Percentiles rank a stretch among this genome's conserved stretches.
Conservation (phyloP, 179 eudicot species). For the Corrigiola litoralis region DNA sequence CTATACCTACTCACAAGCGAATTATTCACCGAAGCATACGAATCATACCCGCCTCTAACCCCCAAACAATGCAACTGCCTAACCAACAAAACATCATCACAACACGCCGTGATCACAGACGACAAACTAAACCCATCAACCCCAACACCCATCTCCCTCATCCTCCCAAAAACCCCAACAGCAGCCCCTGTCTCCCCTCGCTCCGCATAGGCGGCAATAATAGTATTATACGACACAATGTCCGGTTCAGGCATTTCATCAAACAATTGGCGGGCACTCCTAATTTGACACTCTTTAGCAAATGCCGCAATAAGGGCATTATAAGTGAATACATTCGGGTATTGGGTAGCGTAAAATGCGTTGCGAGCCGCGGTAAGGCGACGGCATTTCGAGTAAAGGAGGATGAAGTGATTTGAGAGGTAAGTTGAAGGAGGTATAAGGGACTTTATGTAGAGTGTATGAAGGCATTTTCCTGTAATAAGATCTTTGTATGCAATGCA, state of each 20-base stretch:
- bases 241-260: constrained; percentile 79
- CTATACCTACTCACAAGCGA: constrained; percentile 61
- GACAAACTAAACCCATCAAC: constrained; percentile 80
- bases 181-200: constrained; percentile 42
- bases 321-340: constrained; percentile 73
- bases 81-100: constrained; percentile 34
- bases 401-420: constrained; percentile 75
- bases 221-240: constrained; percentile 65
- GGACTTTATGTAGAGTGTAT: constrained; percentile 57
- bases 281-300: constrained; percentile 38
- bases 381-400: constrained; percentile 76
- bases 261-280: constrained; percentile 62
- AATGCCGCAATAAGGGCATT: constrained; percentile 61
- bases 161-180: constrained; percentile 33
- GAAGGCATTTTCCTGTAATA: constrained; percentile 54
- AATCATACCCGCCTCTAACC: constrained; percentile 58
- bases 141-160: constrained; percentile 44
- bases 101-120: constrained; percentile 43
- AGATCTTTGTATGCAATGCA: constrained; percentile 52
- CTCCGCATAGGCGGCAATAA: constrained; percentile 69
- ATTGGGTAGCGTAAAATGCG: constrained; percentile 35
- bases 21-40: constrained; percentile 57
- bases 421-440: constrained; percentile 49
- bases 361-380: constrained; percentile 42
- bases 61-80: constrained; percentile 54